Base-by-base conservation (phyloP, 2,329 filamentous ascomycete species). In the Claviceps maximensis region DNA sequence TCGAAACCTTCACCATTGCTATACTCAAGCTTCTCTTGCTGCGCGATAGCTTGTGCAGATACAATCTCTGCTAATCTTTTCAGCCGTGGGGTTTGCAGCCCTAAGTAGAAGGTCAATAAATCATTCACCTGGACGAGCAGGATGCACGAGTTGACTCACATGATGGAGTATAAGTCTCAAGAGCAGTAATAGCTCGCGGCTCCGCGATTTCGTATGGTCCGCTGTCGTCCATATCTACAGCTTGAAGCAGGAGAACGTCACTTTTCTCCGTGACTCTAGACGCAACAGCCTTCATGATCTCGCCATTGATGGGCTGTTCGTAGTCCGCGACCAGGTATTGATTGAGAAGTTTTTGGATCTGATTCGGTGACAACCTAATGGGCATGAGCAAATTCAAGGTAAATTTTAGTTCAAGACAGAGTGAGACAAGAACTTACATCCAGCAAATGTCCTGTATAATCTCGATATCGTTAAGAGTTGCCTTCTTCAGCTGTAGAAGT, bases 391-490 rank as follows among this genome's bases (percentile, higher is more conserved):
- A 33, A 40, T 33, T 45, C 12, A 2, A 2, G 17, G n/a, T n/a
- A n/a, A n/a, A n/a, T 8, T 12, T 27, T 13, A 25, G 3, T 13
- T 4, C 4, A 23, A 21, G 19, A 44, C 23, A 21, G 8, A 13
- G 36, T 49, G 33, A 19, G n/a, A 9, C 29, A 5, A 21, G 9
- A 15, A 80, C 87, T 82, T 74, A 94, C 91, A 97, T 97, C 91
- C 91, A 97, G 79, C 93, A 98, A 63, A 98, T 98, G 68, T 98
- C 93, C 74, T 98, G 93, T 64, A 98, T 98, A 63, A 98, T 98
- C 72, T 98, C 93, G 63, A 98, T 98, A 65, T 98, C 93, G 68
- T 97, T 98, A 66, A 98, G 74, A 1, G 93, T 98, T 9, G 93
- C 93, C 75, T 98, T 98, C 83, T 98, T 98, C 58, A 98, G 77